Evolutionary conservation across 2,329 filamentous ascomycete genomes (phyloP).

Genomic region (Colletotrichum scovillei): DNA sequence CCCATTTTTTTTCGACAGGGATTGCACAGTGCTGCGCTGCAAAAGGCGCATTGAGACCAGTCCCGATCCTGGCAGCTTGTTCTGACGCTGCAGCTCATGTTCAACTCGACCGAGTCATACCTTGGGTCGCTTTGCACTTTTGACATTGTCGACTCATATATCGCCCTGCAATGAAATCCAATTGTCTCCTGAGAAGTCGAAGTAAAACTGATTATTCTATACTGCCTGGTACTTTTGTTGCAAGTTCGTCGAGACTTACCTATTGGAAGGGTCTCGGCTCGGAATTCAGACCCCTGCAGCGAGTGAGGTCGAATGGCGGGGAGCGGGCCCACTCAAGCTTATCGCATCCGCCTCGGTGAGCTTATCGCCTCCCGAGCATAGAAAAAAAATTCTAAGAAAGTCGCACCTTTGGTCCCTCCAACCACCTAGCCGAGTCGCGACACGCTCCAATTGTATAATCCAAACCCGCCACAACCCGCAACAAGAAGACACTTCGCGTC

Average conservation of each 20-base stretch:
- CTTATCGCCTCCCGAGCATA: slow-evolving; percentile 35
- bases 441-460: slow-evolving; percentile 15
- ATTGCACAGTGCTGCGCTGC: background rate
- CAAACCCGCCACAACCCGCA: background rate
- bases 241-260: background rate
- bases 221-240: background rate
- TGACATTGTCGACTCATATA: too few relatives aligned
- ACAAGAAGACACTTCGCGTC: background rate
- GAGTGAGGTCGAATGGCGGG: slow-evolving; percentile 25
- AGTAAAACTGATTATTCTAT: background rate
- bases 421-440: slow-evolving; percentile 21
- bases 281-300: background rate
- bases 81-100: background rate
- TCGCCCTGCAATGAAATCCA: too few relatives aligned
- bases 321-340: slow-evolving; percentile 30
- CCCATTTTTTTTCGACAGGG: slow-evolving; percentile 22
- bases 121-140: too few relatives aligned
- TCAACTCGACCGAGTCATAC: too few relatives aligned
- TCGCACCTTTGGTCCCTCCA: slow-evolving; percentile 24
- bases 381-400: slow-evolving; percentile 39
- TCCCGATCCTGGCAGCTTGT: background rate
- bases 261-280: background rate
- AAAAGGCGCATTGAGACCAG: slow-evolving; percentile 8
- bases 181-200: too few relatives aligned
- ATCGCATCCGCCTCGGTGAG: slow-evolving; percentile 29